A percentile compares a stretch with the other conserved stretches of the same genome.
phyloP scores from a whole-genome alignment of 805 yeast genomes.

The Ogataea parapolymorpha region DNA sequence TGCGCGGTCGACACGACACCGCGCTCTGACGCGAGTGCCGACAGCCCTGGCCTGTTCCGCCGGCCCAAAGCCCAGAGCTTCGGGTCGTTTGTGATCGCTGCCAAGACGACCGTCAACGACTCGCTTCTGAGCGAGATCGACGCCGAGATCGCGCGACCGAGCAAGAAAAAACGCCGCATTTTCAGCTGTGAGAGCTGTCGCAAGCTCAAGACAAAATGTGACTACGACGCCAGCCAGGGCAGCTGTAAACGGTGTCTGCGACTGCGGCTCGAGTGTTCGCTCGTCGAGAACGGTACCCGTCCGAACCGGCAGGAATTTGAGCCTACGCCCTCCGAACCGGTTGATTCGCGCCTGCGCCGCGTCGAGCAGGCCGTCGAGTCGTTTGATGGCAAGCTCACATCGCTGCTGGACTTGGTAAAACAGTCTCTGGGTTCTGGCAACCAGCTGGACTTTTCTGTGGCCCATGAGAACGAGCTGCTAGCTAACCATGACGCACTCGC shows the following conservation, averaged over 20 bases:
- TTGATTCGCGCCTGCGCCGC: constrained; percentile 10
- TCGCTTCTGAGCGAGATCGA: constrained; percentile 21
- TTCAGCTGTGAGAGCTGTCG: constrained; percentile 51
- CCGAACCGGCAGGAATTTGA: neutral
- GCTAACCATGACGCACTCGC: constrained; percentile 23
- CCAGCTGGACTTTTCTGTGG: constrained; percentile 13
- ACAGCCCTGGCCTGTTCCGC: neutral
- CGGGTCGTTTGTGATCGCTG: constrained; percentile 19
- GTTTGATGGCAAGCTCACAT: constrained; percentile 15
- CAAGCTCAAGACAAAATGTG: constrained; percentile 57
- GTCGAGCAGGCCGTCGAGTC: constrained; percentile 19
- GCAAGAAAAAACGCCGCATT: constrained; percentile 24
- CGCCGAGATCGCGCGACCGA: constrained; percentile 1
- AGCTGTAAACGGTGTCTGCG: constrained; percentile 53
- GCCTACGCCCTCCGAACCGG: neutral
- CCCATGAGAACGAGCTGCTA: constrained; percentile 12
- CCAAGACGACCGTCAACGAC: constrained; percentile 22
- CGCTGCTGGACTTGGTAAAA: constrained; percentile 17
- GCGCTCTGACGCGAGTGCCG: neutral
- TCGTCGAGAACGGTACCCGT: constrained; percentile 20
- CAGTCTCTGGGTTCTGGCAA: constrained; percentile 13
- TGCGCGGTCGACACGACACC: constrained; percentile 1
- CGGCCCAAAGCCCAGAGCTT: constrained; percentile 15
- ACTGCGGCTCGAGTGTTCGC: constrained; percentile 45
- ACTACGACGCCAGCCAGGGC: constrained; percentile 39